Evolutionary conservation across 768 basidiomycete genomes (phyloP).

Genomic region (Rickenella mellea): DNA sequence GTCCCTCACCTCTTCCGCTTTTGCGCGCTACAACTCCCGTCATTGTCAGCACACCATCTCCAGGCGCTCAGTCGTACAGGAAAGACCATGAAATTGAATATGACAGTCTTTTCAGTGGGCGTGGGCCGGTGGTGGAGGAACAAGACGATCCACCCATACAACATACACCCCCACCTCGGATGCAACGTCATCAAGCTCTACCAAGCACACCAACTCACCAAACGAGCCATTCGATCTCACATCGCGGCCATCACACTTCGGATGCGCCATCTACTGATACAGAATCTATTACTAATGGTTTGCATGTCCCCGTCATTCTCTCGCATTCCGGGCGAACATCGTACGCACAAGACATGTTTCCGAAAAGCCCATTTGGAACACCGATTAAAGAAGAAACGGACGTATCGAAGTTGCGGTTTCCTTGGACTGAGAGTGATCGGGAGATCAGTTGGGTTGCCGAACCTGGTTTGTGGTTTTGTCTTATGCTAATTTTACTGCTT

Average conservation of each 20-base stretch:
- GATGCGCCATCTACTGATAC: conserved; percentile 41
- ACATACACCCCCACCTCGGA: conserved; percentile 25
- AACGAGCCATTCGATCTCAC: conserved; percentile 10
- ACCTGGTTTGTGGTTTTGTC: conserved; percentile 45
- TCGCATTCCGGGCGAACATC: conserved; percentile 32
- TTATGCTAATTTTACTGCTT: neutral
- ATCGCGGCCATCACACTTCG: conserved; percentile 38
- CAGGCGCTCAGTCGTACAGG: neutral
- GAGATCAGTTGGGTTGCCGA: conserved; percentile 74
- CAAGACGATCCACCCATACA: conserved; percentile 43
- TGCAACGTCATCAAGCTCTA: conserved; percentile 31
- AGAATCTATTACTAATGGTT: conserved; percentile 25
- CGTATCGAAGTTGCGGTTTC: neutral
- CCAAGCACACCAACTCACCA: conserved; percentile 28
- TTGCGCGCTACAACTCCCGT: neutral
- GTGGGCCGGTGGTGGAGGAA: conserved; percentile 60
- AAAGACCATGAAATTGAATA: neutral
- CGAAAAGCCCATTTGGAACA: conserved; percentile 63
- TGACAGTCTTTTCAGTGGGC: conserved; percentile 14
- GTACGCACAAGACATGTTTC: conserved; percentile 50
- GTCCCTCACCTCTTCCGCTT: neutral
- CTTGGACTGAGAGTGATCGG: conserved; percentile 29
- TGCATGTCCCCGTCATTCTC: conserved; percentile 37
- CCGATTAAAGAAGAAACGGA: conserved; percentile 68
- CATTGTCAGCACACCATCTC: neutral